These are phyloP conservation scores for Termitomyces sp. DNA, from an alignment of 1,284 basidiomycete species.

Conservation along the genomic window DNA sequence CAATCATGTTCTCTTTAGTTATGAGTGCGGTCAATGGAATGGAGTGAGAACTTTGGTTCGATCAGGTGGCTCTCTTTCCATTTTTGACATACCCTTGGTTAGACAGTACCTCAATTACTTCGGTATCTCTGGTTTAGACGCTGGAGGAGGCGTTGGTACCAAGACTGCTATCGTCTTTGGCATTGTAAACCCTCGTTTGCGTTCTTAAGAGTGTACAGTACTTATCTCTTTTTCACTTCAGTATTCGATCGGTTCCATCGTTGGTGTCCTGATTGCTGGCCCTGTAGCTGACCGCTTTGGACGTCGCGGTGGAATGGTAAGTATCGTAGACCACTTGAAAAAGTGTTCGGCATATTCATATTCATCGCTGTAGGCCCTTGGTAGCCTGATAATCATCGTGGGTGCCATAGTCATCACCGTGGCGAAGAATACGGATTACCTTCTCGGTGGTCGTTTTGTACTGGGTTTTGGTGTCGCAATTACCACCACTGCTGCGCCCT, in stretches of 20 bases:
- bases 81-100: neutral
- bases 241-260: constrained; percentile 34
- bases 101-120: constrained; percentile 41
- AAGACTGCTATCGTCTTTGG: constrained; percentile 38
- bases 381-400: constrained; percentile 40
- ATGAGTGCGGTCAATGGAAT: constrained; percentile 45
- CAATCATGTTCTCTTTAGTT: constrained; percentile 24
- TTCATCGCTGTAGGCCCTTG: constrained; percentile 31
- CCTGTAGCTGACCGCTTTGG: constrained; percentile 43
- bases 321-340: neutral
- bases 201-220: neutral
- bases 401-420: constrained; percentile 43
- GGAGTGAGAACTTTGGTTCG: constrained; percentile 28
- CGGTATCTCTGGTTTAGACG: constrained; percentile 32
- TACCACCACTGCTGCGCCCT: constrained; percentile 45
- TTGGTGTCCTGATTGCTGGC: constrained; percentile 36
- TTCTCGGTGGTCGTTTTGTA: constrained; percentile 44
- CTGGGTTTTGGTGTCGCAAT: constrained; percentile 48
- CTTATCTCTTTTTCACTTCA: constrained; percentile 6
- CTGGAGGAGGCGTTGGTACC: constrained; percentile 40
- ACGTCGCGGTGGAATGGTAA: constrained; percentile 48
- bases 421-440: constrained; percentile 36
- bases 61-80: neutral
- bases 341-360: neutral
- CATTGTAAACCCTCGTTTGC: constrained; percentile 26